phyloP scores from a whole-genome alignment of 495 filamentous ascomycete species.

The Aspergillus cristatus region DNA sequence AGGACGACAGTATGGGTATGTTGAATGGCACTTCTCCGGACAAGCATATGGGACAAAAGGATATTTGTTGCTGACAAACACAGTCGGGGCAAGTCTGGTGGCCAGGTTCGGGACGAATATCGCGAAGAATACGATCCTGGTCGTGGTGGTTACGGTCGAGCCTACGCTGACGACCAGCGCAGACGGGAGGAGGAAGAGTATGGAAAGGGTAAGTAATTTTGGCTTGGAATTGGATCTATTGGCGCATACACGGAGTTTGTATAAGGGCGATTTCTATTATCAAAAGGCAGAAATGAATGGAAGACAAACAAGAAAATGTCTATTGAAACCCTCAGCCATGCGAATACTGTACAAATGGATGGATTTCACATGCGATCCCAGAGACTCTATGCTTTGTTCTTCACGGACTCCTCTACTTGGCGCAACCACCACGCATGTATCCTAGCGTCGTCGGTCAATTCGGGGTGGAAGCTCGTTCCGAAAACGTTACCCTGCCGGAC shows the following conservation, averaged over 20 bases:
- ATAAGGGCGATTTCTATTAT: constrained; percentile 14
- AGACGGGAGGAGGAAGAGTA: constrained; percentile 51
- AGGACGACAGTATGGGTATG: constrained; percentile 85
- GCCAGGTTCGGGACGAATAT: constrained; percentile 96
- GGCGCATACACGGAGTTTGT: constrained; percentile 30
- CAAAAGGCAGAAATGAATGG: constrained; percentile 8
- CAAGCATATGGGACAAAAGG: constrained; percentile 14
- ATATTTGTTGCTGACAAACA: constrained; percentile 12
- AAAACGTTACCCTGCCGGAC: constrained; percentile 91
- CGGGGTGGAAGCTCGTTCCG: constrained; percentile 94
- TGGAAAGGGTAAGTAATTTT: constrained; percentile 36
- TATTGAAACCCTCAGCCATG: too few relatives aligned
- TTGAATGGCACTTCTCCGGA: background rate
- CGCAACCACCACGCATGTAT: constrained; percentile 93
- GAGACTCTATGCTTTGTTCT: constrained; percentile 19
- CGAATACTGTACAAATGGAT: background rate
- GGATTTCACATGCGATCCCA: background rate
- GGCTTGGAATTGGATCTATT: constrained; percentile 8
- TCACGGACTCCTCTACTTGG: constrained; percentile 47
- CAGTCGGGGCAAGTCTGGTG: constrained; percentile 80
- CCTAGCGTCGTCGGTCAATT: constrained; percentile 78
- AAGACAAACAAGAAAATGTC: constrained; percentile 3
- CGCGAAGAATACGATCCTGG: constrained; percentile 93
- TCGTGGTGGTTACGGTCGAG: constrained; percentile 72
- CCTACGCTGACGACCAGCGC: constrained; percentile 53